Conservation (phyloP, 352 stramenopile species). For the Plasmopara muralis region DNA sequence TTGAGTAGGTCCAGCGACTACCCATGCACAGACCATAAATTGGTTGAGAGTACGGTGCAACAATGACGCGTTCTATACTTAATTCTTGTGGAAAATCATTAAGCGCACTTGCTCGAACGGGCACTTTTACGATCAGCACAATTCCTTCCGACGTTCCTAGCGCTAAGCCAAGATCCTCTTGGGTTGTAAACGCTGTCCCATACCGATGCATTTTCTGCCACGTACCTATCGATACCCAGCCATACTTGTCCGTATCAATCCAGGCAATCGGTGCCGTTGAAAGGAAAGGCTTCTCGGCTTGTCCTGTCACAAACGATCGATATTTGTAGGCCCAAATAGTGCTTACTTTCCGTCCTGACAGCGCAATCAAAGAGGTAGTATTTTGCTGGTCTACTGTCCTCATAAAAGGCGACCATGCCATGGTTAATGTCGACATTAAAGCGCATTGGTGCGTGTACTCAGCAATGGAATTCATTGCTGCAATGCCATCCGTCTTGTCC, state of each 20-base stretch:
- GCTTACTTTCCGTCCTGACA: slow-evolving; percentile 52
- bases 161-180: slow-evolving; percentile 29
- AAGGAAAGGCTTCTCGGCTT: slow-evolving; percentile 20
- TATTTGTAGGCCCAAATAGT: slow-evolving; percentile 68
- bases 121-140: slow-evolving; percentile 42
- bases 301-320: slow-evolving; percentile 28
- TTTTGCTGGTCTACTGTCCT: slow-evolving; percentile 29
- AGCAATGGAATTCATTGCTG: slow-evolving; percentile 30
- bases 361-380: slow-evolving; percentile 58
- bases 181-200: slow-evolving; percentile 8
- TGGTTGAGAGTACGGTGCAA: slow-evolving; percentile 50
- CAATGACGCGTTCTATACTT: slow-evolving; percentile 39
- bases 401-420: slow-evolving; percentile 72
- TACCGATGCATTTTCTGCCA: slow-evolving; percentile 61
- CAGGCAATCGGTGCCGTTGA: slow-evolving; percentile 38
- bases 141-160: slow-evolving; percentile 60
- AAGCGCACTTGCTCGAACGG: slow-evolving; percentile 19
- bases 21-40: slow-evolving; percentile 53
- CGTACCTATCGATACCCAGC: slow-evolving; percentile 57
- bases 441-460: slow-evolving; percentile 56
- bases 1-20: slow-evolving; percentile 40
- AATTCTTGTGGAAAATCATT: slow-evolving; percentile 14
- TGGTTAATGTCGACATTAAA: slow-evolving; percentile 52
- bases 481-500: slow-evolving; percentile 2
- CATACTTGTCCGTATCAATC: slow-evolving; percentile 66